These are phyloP conservation scores for Epichloe sylvatica DNA, from an alignment of 2,329 filamentous ascomycete species.

Conservation along the genomic window DNA sequence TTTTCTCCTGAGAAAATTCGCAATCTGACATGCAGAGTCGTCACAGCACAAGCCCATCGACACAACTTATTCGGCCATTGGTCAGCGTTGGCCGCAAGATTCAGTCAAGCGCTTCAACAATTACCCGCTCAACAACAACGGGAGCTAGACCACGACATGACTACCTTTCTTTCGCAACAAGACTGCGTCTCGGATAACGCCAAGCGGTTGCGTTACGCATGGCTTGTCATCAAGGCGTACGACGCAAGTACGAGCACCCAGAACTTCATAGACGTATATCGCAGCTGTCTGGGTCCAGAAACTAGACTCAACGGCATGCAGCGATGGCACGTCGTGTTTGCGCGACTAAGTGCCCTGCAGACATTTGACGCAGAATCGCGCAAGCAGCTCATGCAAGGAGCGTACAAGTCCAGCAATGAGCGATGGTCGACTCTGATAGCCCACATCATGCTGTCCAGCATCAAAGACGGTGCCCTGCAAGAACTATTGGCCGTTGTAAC, in stretches of 20 bases:
- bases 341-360: conserved; percentile 6
- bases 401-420: conserved; percentile 7
- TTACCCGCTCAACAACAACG: conserved; percentile 6
- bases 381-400: conserved; percentile 4
- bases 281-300: not conserved
- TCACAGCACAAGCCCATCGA: conserved; percentile 10
- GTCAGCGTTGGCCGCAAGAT: conserved; percentile 8
- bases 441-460: conserved; percentile 3
- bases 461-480: conserved; percentile 1
- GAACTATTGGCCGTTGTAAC: conserved; percentile 8
- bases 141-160: conserved; percentile 6
- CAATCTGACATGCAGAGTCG: conserved; percentile 6
- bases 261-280: conserved; percentile 7
- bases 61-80: conserved; percentile 8
- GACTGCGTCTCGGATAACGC: conserved; percentile 3
- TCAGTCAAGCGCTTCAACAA: conserved; percentile 7
- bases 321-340: conserved; percentile 12
- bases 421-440: conserved; percentile 10
- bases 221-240: conserved; percentile 12
- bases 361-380: conserved; percentile 1
- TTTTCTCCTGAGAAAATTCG: conserved; percentile 7
- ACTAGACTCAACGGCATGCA: conserved; percentile 7
- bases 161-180: conserved; percentile 5
- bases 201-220: conserved; percentile 9
- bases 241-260: conserved; percentile 5